Percentiles rank a stretch among this genome's conserved stretches.
Evolutionary conservation across 1,284 basidiomycete genomes (phyloP).

Genomic region (Moesziomyces antarcticus): DNA sequence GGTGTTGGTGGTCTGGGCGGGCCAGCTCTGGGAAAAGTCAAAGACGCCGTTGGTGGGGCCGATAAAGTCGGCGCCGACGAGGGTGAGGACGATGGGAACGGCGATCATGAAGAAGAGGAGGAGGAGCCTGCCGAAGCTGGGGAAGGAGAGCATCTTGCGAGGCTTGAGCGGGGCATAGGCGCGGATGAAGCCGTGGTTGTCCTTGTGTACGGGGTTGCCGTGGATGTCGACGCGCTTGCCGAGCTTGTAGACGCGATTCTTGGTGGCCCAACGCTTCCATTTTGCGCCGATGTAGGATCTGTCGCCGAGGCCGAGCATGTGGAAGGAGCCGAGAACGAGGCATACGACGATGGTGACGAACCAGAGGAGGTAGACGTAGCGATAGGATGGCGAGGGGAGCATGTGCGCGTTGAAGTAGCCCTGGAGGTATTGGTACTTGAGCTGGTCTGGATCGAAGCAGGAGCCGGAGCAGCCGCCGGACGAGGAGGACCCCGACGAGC

Average conservation of each 20-base stretch:
- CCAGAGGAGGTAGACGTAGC: slow-evolving; percentile 70
- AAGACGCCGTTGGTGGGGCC: slow-evolving; percentile 71
- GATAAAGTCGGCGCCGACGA: slow-evolving; percentile 81
- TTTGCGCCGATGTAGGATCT: slow-evolving; percentile 55
- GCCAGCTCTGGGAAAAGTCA: slow-evolving; percentile 53
- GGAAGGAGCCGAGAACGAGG: slow-evolving; percentile 62
- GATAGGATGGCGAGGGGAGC: slow-evolving; percentile 68
- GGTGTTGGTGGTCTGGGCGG: slow-evolving; percentile 31
- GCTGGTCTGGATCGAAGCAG: slow-evolving; percentile 45
- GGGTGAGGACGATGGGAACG: slow-evolving; percentile 57
- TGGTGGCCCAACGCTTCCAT: slow-evolving; percentile 62
- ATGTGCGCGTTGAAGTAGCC: slow-evolving; percentile 69
- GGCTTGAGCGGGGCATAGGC: slow-evolving; percentile 24
- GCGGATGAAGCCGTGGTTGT: slow-evolving; percentile 24
- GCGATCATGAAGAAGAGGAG: slow-evolving; percentile 57
- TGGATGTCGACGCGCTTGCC: slow-evolving; percentile 44
- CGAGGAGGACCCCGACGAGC: slow-evolving; percentile 11
- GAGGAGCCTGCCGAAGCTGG: slow-evolving; percentile 53
- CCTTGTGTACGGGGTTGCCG: slow-evolving; percentile 30
- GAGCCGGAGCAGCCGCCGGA: slow-evolving; percentile 43
- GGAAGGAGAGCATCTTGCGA: slow-evolving; percentile 52
- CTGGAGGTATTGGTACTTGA: slow-evolving; percentile 56
- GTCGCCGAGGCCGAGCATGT: slow-evolving; percentile 61
- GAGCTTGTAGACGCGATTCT: slow-evolving; percentile 53
- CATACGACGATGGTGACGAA: slow-evolving; percentile 63